Evolutionary conservation across 768 basidiomycete genomes (phyloP), one percentile per base, ranked within the genome.

Genomic region (Crepidotus variabilis): DNA sequence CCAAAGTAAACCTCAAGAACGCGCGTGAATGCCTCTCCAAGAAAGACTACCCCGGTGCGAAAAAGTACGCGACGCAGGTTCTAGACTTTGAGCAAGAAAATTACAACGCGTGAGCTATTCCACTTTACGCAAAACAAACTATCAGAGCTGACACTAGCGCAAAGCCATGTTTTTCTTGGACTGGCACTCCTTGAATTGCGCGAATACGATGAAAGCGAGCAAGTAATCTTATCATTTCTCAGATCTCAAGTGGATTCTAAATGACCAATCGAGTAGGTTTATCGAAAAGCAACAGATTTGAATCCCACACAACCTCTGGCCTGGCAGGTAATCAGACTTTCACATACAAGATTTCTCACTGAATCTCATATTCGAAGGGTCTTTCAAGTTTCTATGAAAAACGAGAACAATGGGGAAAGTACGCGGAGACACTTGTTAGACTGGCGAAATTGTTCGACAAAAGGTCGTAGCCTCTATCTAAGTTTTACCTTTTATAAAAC

Each of bases 131-230:
- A 35, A 22, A 4, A 1, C 35, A 52, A 21, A n/a, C 32, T 11
- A 18, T 52, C 18, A 47, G 36, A 51, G 11, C 53, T 52, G 16
- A 63, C 47, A 33, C 20, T 51, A 14, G 11, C 2, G 47, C 22
- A 45, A 67, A 98, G 95, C 4, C 82, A 89, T 67, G 88, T 97
- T 21, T 97, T 94, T 67, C 79, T 92, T 23, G 94, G 87, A 2
- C 73, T 97, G 10, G 86, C 97, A 1, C 76, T 81, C 21, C 75
- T 92, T 10, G 92, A 96, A 66, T 75, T 95, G 1, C 83, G 83
- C 23, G 80, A 90, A 53, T 69, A 75, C 20, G 81, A 85, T 36
- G 75, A 86, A 67, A 89, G 94, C 75, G 94, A 98, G 77, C 83
- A 88, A 84, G 94, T 96, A 82, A 79, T 76, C 64, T 63, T 45